Conservation (phyloP, 1,139 yeast genomes). For the Suhomyces panamericanus region DNA sequence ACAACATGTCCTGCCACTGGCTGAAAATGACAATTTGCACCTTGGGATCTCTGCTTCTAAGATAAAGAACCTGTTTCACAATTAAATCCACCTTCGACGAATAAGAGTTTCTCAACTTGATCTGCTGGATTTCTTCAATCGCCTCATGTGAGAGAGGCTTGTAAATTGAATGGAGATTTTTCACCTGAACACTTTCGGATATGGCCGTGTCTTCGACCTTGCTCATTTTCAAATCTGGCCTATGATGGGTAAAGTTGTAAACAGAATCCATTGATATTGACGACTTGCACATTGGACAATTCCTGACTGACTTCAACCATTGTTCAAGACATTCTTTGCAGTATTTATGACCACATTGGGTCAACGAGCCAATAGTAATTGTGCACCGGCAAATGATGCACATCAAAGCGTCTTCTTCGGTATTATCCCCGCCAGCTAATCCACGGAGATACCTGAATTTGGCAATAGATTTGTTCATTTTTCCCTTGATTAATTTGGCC, state of each 20-base stretch:
- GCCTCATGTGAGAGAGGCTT: constrained; percentile 43
- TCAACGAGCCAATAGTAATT: constrained; percentile 72
- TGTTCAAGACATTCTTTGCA: constrained; percentile 73
- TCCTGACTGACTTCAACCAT: constrained; percentile 59
- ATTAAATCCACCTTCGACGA: constrained; percentile 88
- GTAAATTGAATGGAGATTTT: constrained; percentile 47
- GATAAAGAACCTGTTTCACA: constrained; percentile 65
- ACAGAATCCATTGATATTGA: constrained; percentile 45
- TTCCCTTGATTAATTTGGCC: constrained; percentile 12
- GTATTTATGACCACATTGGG: constrained; percentile 88
- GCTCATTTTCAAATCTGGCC: constrained; percentile 49
- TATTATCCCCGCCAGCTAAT: constrained; percentile 27
- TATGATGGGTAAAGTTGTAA: constrained; percentile 57
- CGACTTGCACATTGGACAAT: constrained; percentile 80
- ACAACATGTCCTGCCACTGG: constrained; percentile 80
- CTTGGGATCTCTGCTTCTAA: constrained; percentile 55
- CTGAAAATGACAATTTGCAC: constrained; percentile 85
- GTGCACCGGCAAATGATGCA: constrained; percentile 78
- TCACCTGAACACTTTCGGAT: constrained; percentile 16
- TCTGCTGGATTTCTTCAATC: constrained; percentile 46
- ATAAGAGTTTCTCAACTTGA: constrained; percentile 50
- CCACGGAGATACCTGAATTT: constrained; percentile 63
- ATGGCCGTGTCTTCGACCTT: constrained; percentile 30
- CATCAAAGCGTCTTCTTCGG: constrained; percentile 32
- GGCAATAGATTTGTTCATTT: constrained; percentile 45